A percentile compares a stretch with the other conserved stretches of the same genome.
Evolutionary conservation across 2,329 filamentous ascomycete species (phyloP).

Genomic region (Cercospora zeina): DNA sequence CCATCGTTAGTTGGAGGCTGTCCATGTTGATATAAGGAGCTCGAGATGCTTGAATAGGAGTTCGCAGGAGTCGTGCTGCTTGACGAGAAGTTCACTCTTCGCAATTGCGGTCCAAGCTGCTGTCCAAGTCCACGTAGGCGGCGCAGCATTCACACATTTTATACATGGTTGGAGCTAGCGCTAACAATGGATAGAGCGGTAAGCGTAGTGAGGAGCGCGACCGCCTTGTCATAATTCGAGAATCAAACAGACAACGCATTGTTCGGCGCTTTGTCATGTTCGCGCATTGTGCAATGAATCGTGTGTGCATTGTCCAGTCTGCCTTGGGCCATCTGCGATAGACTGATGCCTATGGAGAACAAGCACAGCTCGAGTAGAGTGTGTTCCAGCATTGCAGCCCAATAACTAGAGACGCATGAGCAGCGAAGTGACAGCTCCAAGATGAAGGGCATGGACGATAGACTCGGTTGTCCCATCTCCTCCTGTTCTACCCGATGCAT

Average conservation of each 20-base stretch:
- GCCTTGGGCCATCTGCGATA: background rate
- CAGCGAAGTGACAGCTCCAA: background rate
- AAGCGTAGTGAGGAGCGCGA: no score
- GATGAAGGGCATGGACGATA: background rate
- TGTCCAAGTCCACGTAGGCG: background rate
- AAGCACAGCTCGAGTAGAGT: background rate
- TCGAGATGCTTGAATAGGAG: background rate
- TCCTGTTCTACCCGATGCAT: background rate
- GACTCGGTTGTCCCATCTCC: background rate
- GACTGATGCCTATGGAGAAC: background rate
- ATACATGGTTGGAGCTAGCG: background rate
- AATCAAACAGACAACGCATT: background rate
- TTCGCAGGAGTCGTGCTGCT: background rate
- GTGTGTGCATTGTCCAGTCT: background rate
- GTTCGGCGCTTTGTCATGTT: background rate
- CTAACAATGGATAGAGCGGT: background rate
- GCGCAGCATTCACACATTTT: background rate
- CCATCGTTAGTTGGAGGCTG: slow-evolving; percentile 5
- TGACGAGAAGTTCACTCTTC: background rate
- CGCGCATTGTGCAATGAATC: background rate
- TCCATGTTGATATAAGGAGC: background rate
- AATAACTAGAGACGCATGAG: background rate
- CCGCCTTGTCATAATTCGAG: background rate
- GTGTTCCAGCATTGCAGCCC: background rate
- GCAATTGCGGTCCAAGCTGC: background rate